Percentiles rank a stretch among this genome's conserved stretches.
Conservation (phyloP, 148 eudicot genomes). For the Euryodendron excelsum region DNA sequence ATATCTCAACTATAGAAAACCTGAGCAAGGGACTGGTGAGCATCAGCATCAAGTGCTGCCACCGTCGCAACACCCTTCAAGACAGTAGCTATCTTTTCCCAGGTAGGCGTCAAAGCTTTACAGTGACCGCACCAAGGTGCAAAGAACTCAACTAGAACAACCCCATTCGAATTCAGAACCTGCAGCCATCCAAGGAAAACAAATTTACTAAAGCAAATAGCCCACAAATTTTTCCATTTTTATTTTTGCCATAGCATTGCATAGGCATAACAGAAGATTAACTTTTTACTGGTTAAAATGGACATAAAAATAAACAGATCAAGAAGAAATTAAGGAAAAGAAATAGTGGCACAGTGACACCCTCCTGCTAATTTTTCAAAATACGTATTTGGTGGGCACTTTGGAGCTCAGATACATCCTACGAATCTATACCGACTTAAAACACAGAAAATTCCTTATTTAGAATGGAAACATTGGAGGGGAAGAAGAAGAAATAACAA, state of each 20-base stretch:
- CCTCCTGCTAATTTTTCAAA: not conserved
- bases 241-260: not conserved
- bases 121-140: constrained; percentile 99
- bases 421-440: not conserved
- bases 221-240: not conserved
- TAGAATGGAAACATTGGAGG: not conserved
- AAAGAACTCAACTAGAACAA: constrained; percentile 87
- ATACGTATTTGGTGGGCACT: too few relatives aligned
- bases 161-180: constrained; percentile 81
- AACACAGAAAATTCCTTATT: not conserved
- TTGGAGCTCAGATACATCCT: not conserved
- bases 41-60: constrained; percentile 98
- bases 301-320: too few relatives aligned
- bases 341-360: not conserved
- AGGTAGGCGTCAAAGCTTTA: constrained; percentile 76
- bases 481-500: not conserved
- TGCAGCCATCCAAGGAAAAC: constrained; percentile 28
- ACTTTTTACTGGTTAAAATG: not conserved
- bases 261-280: not conserved
- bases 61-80: constrained; percentile 93
- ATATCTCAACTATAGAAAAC: constrained; percentile 28
- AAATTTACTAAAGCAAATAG: not conserved
- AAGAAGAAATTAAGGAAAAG: too few relatives aligned
- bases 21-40: constrained; percentile 91
- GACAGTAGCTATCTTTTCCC: constrained; percentile 87